Conservation (phyloP, 1,284 basidiomycete genomes). For the Rhodotorula sp. region DNA sequence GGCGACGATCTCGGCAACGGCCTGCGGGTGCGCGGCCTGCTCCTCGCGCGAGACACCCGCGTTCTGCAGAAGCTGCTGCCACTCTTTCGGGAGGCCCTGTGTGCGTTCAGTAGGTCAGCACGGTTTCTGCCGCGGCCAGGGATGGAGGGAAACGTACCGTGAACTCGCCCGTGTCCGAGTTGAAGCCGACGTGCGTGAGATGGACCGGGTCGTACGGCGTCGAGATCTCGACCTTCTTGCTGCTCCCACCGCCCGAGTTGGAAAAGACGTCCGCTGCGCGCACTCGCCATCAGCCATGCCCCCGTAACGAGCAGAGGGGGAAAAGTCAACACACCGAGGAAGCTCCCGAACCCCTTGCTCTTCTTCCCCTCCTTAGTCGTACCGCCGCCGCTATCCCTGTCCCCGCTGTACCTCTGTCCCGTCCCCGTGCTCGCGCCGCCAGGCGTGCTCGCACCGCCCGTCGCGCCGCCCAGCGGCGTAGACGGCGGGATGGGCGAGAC, state of each 20-base stretch:
- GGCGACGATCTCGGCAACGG: constrained; percentile 98
- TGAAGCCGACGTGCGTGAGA: constrained; percentile 98
- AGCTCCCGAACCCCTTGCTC: constrained; percentile 37
- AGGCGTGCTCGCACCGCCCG: not conserved
- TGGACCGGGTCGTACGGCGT: constrained; percentile 99
- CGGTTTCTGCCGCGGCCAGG: not conserved
- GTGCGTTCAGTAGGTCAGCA: not conserved
- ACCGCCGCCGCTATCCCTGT: not conserved
- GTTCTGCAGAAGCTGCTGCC: constrained; percentile 96
- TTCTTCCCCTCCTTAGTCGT: constrained; percentile 29
- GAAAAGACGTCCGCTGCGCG: constrained; percentile 41
- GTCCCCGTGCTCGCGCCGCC: not conserved
- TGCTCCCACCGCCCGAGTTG: constrained; percentile 14
- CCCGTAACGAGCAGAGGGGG: too few species aligned
- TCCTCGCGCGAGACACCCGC: constrained; percentile 92
- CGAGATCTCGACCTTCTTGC: constrained; percentile 79
- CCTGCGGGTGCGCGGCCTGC: constrained; percentile 97
- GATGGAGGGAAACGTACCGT: constrained; percentile 24
- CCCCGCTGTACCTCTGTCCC: constrained; percentile 15
- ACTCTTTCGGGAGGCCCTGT: constrained; percentile 89
- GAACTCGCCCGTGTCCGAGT: constrained; percentile 94
- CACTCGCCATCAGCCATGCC: not conserved
- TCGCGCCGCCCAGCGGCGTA: not conserved
- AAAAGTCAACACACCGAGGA: constrained; percentile 30
- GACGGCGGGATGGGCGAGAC: not conserved